Evolutionary conservation across 2,329 filamentous ascomycete genomes (phyloP).

Genomic region (Emmonsia crescens): DNA sequence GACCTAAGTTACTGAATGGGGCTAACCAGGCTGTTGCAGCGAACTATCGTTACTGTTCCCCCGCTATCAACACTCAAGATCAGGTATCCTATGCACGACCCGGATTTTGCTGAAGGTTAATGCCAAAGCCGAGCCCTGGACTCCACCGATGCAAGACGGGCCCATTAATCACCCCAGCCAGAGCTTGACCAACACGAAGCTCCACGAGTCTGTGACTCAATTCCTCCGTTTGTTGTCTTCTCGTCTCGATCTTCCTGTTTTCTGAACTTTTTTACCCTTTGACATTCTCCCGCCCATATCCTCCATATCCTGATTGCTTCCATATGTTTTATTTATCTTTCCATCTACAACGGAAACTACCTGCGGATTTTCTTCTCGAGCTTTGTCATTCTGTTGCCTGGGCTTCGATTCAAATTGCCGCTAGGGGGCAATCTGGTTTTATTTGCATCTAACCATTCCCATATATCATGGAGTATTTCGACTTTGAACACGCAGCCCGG

Average conservation of each 20-base stretch:
- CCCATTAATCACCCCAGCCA: too few relatives aligned
- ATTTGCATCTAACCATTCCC: neutral
- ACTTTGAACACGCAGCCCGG: slow-evolving; percentile 36
- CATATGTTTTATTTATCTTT: neutral
- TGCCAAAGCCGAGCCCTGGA: neutral
- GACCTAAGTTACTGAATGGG: neutral
- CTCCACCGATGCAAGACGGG: neutral
- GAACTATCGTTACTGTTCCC: neutral
- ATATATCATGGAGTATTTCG: slow-evolving; percentile 36
- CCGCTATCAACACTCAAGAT: neutral
- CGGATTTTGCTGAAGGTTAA: neutral
- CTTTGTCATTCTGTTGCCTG: neutral
- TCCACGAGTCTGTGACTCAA: neutral
- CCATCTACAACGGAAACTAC: neutral
- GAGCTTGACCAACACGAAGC: neutral
- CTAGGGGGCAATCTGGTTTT: neutral
- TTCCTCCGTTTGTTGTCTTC: neutral
- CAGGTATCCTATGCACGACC: neutral
- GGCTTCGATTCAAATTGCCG: neutral
- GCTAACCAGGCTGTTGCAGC: neutral
- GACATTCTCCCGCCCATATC: neutral
- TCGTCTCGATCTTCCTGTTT: neutral
- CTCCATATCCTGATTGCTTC: neutral
- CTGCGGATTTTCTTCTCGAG: neutral
- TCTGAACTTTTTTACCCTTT: neutral